Percentiles rank a stretch among this genome's conserved stretches.
These are phyloP conservation scores for Thalassiosira livingstoniorum DNA, from an alignment of 352 stramenopile genomes.

Conservation along the genomic window DNA sequence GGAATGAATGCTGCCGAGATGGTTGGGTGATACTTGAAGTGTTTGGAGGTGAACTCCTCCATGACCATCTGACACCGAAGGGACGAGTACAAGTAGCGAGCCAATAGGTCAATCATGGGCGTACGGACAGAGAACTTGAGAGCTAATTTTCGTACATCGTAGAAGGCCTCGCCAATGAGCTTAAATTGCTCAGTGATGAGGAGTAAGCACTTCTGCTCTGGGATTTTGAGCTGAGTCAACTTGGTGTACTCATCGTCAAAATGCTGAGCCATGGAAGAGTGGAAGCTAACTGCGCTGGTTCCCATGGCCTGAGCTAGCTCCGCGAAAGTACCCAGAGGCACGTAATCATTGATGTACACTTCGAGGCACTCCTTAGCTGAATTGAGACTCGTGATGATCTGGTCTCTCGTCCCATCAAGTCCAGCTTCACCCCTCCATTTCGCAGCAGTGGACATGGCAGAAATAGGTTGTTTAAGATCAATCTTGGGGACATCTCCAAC, in stretches of 20 bases:
- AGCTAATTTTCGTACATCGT: not conserved
- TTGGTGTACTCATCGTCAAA: slow-evolving; percentile 2
- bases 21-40: not conserved
- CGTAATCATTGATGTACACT: not conserved
- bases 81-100: not conserved
- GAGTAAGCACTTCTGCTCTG: not conserved
- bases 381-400: not conserved
- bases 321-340: not conserved
- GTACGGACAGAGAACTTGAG: not conserved
- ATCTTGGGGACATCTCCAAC: not conserved
- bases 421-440: not conserved
- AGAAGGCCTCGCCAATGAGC: not conserved
- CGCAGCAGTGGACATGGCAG: not conserved
- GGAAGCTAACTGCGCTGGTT: not conserved
- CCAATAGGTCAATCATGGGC: not conserved
- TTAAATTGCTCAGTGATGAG: not conserved
- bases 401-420: not conserved
- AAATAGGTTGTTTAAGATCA: not conserved
- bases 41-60: not conserved
- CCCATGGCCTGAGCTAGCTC: slow-evolving; percentile 2
- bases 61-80: not conserved
- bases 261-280: not conserved
- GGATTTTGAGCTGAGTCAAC: not conserved
- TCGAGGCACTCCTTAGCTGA: not conserved
- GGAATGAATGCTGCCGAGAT: not conserved